phyloP scores from a whole-genome alignment of 768 basidiomycete species.

The Lactifluus volemus region DNA sequence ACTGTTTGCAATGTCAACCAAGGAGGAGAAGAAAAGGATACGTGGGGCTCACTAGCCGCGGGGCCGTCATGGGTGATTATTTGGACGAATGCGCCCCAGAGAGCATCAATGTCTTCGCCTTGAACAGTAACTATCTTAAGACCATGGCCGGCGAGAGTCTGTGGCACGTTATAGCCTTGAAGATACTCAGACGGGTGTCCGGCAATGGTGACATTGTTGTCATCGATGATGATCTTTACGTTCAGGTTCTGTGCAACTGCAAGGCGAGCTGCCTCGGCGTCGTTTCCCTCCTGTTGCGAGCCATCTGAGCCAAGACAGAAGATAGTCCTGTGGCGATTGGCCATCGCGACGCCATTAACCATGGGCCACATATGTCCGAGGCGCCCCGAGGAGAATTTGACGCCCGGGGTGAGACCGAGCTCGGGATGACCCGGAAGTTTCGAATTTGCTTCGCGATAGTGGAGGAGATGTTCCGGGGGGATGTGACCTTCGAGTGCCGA shows the following conservation, averaged over 20 bases:
- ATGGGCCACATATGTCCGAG: constrained; percentile 88
- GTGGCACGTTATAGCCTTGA: constrained; percentile 61
- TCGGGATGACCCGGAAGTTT: constrained; percentile 88
- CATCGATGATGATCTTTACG: constrained; percentile 81
- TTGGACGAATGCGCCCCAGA: constrained; percentile 59
- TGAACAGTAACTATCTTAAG: constrained; percentile 64
- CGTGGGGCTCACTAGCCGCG: constrained; percentile 48
- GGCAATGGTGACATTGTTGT: constrained; percentile 90
- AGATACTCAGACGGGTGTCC: constrained; percentile 85
- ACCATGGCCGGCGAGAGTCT: constrained; percentile 76
- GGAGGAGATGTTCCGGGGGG: constrained; percentile 67
- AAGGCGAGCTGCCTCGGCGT: constrained; percentile 81
- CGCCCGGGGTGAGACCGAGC: constrained; percentile 82
- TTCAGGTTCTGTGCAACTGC: constrained; percentile 79
- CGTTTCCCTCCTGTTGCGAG: constrained; percentile 87
- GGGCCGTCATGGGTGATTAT: constrained; percentile 61
- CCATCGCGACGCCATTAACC: constrained; percentile 78
- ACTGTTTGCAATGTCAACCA: constrained; percentile 33
- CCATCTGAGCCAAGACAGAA: constrained; percentile 87
- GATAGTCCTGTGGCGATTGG: constrained; percentile 65
- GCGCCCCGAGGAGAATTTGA: constrained; percentile 91
- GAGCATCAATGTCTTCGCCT: constrained; percentile 72
- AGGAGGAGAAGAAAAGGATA: neutral
- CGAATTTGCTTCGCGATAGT: constrained; percentile 80
- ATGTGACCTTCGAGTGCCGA: constrained; percentile 67